Percentiles rank a stretch among this genome's conserved stretches.
Conservation (phyloP, 139 green algal genomes). For the Eudorina sp. region DNA sequence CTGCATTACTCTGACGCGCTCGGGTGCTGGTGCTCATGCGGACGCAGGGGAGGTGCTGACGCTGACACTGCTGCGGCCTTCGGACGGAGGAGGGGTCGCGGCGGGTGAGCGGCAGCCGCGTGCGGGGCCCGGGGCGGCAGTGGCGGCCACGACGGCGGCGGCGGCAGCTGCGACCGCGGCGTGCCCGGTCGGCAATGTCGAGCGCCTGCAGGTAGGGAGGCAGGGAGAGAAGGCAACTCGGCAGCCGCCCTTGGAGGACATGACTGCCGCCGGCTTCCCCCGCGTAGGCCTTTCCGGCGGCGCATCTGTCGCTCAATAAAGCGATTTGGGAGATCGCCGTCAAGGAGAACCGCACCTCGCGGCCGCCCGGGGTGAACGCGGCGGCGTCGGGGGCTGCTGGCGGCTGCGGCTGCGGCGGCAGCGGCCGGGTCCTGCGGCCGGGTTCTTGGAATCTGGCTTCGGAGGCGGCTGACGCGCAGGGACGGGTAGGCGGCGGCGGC, state of each 20-base stretch:
- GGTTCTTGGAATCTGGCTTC: not conserved
- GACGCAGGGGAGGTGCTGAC: constrained; percentile 41
- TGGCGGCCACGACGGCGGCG: not conserved
- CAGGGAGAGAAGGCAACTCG: no score
- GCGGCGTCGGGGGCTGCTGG: not conserved
- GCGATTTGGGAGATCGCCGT: constrained; percentile 32
- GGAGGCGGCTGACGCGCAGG: not conserved
- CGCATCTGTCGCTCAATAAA: constrained; percentile 41
- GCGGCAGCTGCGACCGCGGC: not conserved
- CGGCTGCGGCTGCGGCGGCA: not conserved
- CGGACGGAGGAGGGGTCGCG: not conserved
- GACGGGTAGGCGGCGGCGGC: not conserved
- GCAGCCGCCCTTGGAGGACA: no score
- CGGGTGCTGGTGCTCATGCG: no score
- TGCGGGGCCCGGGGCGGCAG: not conserved
- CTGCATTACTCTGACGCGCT: no score
- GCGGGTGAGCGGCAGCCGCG: not conserved
- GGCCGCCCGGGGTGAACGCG: not conserved
- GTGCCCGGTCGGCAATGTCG: no score
- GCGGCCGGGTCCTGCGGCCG: not conserved
- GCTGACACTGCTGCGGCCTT: constrained; percentile 11
- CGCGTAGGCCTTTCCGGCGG: constrained; percentile 15
- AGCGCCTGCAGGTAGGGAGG: no score
- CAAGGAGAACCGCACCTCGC: not conserved
- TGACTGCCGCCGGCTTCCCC: not conserved